phyloP scores from a whole-genome alignment of 1,284 basidiomycete genomes.

The Microbotryum saponariae region DNA sequence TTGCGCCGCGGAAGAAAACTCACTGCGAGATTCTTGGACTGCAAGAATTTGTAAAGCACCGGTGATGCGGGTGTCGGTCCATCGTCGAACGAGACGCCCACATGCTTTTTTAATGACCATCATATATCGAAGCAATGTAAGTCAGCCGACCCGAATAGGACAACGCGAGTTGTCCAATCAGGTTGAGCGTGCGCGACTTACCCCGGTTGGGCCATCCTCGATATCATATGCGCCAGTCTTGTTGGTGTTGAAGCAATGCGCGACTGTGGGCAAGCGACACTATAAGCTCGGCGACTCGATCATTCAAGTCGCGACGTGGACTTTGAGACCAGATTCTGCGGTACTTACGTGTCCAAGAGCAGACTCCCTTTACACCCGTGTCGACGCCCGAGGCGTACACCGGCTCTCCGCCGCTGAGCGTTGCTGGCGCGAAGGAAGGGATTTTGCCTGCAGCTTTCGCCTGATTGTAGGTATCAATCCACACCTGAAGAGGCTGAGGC shows the following conservation, averaged over 20 bases:
- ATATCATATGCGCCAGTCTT: constrained; percentile 7
- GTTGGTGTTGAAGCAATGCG: constrained; percentile 5
- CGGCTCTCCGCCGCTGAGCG: constrained; percentile 2
- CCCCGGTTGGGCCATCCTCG: constrained; percentile 8
- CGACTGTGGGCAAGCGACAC: neutral
- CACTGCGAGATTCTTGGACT: constrained; percentile 49
- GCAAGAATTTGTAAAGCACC: constrained; percentile 53
- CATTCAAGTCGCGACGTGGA: neutral
- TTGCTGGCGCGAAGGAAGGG: constrained; percentile 12
- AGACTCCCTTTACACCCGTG: neutral
- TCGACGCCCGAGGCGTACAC: neutral
- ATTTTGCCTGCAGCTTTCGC: constrained; percentile 21
- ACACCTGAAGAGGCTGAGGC: neutral
- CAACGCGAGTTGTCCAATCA: no score
- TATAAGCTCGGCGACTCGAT: neutral
- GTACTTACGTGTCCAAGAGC: neutral
- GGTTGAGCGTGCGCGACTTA: no score
- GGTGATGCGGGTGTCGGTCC: constrained; percentile 55
- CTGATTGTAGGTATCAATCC: constrained; percentile 19
- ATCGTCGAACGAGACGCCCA: constrained; percentile 53
- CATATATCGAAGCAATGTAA: neutral
- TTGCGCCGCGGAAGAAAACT: no score
- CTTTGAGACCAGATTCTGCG: no score
- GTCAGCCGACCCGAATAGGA: no score
- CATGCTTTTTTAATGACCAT: neutral